Percentiles rank a stretch among this genome's conserved stretches.
These are phyloP conservation scores for Penicillium oxalicum DNA, from an alignment of 2,329 filamentous ascomycete species.

Conservation along the genomic window DNA sequence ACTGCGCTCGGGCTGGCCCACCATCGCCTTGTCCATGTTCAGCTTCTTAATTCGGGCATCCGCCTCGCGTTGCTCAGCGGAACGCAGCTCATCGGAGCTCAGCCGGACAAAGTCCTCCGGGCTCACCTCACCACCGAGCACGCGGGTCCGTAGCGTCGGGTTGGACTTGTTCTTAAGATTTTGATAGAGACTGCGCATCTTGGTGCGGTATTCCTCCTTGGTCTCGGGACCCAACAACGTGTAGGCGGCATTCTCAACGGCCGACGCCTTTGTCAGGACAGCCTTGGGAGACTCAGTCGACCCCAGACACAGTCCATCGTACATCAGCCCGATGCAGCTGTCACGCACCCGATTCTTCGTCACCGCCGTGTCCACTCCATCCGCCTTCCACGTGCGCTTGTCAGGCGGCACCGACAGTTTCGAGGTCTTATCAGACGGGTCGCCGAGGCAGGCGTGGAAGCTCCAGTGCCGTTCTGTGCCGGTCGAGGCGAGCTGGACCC, in stretches of 20 bases:
- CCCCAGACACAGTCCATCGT: constrained; percentile 80
- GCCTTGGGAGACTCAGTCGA: constrained; percentile 54
- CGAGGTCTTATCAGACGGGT: constrained; percentile 45
- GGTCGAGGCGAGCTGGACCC: constrained; percentile 40
- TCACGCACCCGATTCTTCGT: constrained; percentile 71
- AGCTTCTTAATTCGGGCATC: constrained; percentile 75
- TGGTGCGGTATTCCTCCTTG: constrained; percentile 69
- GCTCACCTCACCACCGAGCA: constrained; percentile 67
- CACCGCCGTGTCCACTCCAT: constrained; percentile 70
- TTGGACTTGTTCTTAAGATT: constrained; percentile 95
- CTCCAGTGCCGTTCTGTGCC: constrained; percentile 45
- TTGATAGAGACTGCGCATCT: constrained; percentile 86
- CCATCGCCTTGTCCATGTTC: constrained; percentile 97
- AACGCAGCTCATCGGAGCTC: constrained; percentile 87
- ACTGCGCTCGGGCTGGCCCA: constrained; percentile 83
- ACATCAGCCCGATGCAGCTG: constrained; percentile 82
- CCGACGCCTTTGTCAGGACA: constrained; percentile 60
- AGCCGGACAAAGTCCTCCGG: constrained; percentile 74
- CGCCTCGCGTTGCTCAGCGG: constrained; percentile 68
- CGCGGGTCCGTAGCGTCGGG: constrained; percentile 64
- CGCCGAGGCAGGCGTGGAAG: constrained; percentile 45
- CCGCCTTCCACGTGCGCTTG: constrained; percentile 75
- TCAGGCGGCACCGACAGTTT: constrained; percentile 58
- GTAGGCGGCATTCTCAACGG: constrained; percentile 73
- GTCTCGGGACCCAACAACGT: constrained; percentile 63